Conservation (phyloP, 2,329 filamentous ascomycete species). For the Penicillium brevicompactum region DNA sequence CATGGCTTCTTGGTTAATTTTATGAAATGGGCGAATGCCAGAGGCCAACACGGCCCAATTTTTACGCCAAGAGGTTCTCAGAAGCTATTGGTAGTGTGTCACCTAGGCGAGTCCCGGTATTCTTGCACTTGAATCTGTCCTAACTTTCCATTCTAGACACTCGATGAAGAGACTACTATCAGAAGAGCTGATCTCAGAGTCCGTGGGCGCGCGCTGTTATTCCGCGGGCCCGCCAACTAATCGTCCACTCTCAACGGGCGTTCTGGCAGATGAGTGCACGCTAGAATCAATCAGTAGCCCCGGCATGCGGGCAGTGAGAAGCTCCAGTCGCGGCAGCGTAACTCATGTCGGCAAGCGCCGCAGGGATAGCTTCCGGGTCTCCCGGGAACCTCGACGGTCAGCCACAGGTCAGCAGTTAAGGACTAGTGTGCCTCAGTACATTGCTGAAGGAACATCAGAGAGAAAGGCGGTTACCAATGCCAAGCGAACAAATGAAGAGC, state of each 20-base stretch:
- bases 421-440: neutral
- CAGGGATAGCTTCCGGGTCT: neutral
- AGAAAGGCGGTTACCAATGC: neutral
- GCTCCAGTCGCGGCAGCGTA: neutral
- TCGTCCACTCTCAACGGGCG: slow-evolving; percentile 2
- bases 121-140: neutral
- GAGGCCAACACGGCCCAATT: neutral
- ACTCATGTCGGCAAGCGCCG: slow-evolving; percentile 1
- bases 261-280: slow-evolving; percentile 1
- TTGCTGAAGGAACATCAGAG: neutral
- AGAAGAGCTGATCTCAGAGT: neutral
- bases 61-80: neutral
- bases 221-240: neutral
- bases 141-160: neutral
- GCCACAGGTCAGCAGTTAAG: neutral
- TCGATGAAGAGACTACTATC: neutral
- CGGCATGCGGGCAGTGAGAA: neutral
- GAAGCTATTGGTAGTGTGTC: slow-evolving; percentile 1
- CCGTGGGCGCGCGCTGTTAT: neutral
- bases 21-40: neutral
- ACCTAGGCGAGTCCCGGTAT: neutral
- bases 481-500: neutral
- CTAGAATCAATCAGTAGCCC: neutral
- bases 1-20: neutral
- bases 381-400: neutral